These are phyloP conservation scores for Heimioporus sp. DNA, from an alignment of 768 basidiomycete genomes.

Conservation along the genomic window DNA sequence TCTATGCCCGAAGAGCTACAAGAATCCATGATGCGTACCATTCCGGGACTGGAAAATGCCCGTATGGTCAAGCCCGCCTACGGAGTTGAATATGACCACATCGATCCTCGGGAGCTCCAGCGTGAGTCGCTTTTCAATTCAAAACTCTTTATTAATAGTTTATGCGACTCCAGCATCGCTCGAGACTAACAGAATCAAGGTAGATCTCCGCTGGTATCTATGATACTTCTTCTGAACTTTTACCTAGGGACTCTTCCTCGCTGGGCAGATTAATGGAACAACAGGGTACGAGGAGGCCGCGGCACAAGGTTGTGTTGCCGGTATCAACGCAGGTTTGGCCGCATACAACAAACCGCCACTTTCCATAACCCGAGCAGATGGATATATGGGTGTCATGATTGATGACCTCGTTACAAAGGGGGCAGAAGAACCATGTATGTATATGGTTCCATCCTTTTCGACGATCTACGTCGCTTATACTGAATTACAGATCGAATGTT, in stretches of 20 bases:
- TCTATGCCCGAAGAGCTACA: constrained; percentile 87
- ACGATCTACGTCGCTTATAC: background rate
- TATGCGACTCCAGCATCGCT: constrained; percentile 55
- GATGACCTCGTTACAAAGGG: constrained; percentile 89
- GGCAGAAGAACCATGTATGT: constrained; percentile 93
- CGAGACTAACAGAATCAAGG: constrained; percentile 82
- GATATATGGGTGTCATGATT: constrained; percentile 87
- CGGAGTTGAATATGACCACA: constrained; percentile 90
- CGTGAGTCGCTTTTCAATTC: constrained; percentile 43
- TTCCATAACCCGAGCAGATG: constrained; percentile 77
- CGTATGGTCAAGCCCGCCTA: constrained; percentile 85
- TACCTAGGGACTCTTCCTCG: constrained; percentile 73
- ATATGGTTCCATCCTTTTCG: constrained; percentile 9
- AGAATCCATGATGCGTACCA: constrained; percentile 77
- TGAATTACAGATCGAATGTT: constrained; percentile 79
- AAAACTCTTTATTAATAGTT: background rate
- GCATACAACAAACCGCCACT: constrained; percentile 57
- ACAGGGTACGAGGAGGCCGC: constrained; percentile 96
- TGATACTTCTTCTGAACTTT: background rate
- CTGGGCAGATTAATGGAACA: constrained; percentile 91
- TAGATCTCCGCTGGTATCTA: constrained; percentile 17
- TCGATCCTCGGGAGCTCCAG: constrained; percentile 79
- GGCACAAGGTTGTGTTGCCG: constrained; percentile 85
- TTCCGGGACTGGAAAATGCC: constrained; percentile 82
- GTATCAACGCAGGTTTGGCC: constrained; percentile 81